These are phyloP conservation scores for Nothophytophthora sp. DNA, from an alignment of 352 stramenopile genomes.

Conservation along the genomic window DNA sequence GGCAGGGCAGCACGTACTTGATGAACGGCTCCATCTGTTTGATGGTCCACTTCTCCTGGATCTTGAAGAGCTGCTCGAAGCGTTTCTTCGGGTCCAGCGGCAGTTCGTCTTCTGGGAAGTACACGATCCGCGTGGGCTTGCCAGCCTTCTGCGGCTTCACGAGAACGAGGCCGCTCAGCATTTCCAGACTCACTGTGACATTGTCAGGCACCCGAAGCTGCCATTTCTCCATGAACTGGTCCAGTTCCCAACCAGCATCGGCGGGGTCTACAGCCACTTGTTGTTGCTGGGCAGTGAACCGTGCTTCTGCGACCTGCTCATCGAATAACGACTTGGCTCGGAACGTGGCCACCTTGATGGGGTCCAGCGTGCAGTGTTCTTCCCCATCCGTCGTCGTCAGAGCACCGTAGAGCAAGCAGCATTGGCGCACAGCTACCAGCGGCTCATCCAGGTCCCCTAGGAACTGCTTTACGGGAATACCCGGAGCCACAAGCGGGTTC, in stretches of 20 bases:
- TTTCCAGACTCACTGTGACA: slow-evolving; percentile 55
- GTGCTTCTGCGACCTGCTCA: slow-evolving; percentile 44
- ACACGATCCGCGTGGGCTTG: slow-evolving; percentile 53
- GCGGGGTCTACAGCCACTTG: slow-evolving; percentile 22
- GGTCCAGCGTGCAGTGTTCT: slow-evolving; percentile 52
- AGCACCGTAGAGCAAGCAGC: slow-evolving; percentile 66
- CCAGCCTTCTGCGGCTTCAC: slow-evolving; percentile 39
- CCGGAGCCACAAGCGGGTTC: slow-evolving; percentile 44
- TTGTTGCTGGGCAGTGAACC: slow-evolving; percentile 36
- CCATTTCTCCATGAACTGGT: slow-evolving; percentile 86
- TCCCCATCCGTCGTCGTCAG: slow-evolving; percentile 15
- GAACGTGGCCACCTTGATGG: slow-evolving; percentile 70
- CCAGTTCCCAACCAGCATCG: slow-evolving; percentile 48
- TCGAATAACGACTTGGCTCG: slow-evolving; percentile 74
- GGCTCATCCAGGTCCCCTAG: slow-evolving; percentile 38
- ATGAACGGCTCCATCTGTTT: slow-evolving; percentile 82
- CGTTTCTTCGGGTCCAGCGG: slow-evolving; percentile 74
- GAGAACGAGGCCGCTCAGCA: slow-evolving; percentile 71
- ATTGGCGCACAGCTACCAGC: slow-evolving; percentile 64
- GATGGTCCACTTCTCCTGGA: slow-evolving; percentile 86
- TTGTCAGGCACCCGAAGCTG: slow-evolving; percentile 69
- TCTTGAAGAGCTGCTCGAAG: slow-evolving; percentile 76
- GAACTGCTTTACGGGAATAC: slow-evolving; percentile 47
- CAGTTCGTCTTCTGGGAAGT: slow-evolving; percentile 66
- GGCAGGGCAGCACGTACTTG: slow-evolving; percentile 40